Percentiles rank a stretch among this genome's conserved stretches.
Conservation (phyloP, 768 basidiomycete species). For the Hericium coralloides region DNA sequence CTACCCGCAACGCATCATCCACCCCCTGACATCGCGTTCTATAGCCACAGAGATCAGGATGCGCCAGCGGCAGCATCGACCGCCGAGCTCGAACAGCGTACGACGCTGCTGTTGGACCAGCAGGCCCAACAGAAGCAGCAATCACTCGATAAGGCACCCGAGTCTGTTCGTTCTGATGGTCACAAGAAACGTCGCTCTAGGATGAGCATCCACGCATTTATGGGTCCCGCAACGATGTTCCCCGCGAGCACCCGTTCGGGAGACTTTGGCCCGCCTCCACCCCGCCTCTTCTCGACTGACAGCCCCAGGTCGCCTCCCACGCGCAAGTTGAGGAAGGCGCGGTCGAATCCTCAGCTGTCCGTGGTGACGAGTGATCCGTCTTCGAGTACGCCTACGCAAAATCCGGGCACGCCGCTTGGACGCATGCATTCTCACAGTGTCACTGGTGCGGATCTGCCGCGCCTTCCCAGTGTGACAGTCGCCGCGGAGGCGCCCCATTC, state of each 20-base stretch:
- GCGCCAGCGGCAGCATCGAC: conserved; percentile 45
- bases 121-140: conserved; percentile 5
- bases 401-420: conserved; percentile 30
- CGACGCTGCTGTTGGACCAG: conserved; percentile 9
- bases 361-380: background rate
- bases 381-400: conserved; percentile 11
- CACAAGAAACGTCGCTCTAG: conserved; percentile 23
- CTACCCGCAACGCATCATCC: background rate
- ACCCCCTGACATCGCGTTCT: background rate
- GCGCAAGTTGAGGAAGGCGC: conserved; percentile 62
- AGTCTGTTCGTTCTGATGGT: conserved; percentile 4
- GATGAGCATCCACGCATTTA: conserved; percentile 58
- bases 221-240: conserved; percentile 38
- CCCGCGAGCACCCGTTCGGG: conserved; percentile 23
- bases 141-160: background rate
- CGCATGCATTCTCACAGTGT: conserved; percentile 75
- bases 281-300: conserved; percentile 8
- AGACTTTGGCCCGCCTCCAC: conserved; percentile 3
- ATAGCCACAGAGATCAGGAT: conserved; percentile 50
- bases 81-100: conserved; percentile 39
- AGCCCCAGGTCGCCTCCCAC: conserved; percentile 25
- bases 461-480: conserved; percentile 21
- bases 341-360: conserved; percentile 59
- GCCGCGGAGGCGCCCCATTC: conserved; percentile 20
- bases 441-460: conserved; percentile 57